A percentile compares a stretch with the other conserved stretches of the same genome.
Evolutionary conservation across 495 filamentous ascomycete genomes (phyloP).

Genomic region (Penicillium angulare): DNA sequence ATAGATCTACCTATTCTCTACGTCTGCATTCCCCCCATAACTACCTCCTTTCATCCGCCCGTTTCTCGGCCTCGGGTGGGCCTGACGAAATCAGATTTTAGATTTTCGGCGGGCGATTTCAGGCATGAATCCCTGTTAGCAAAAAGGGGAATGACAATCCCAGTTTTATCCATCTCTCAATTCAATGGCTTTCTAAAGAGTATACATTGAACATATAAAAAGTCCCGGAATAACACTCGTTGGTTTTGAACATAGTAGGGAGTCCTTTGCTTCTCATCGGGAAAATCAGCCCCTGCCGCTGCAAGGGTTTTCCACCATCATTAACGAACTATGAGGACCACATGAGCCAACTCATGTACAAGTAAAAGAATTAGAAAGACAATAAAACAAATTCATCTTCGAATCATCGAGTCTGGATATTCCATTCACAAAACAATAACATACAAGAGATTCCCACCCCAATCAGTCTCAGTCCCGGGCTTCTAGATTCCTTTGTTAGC

Average conservation of each 20-base stretch:
- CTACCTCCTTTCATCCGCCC: too few relatives aligned
- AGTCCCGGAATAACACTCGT: too few relatives aligned
- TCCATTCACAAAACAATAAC: not conserved
- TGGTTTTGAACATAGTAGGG: not conserved
- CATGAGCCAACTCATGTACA: not conserved
- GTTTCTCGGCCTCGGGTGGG: not conserved
- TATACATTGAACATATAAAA: too few relatives aligned
- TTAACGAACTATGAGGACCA: not conserved
- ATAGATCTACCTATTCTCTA: too few relatives aligned
- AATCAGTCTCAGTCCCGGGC: not conserved
- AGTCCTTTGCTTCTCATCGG: not conserved
- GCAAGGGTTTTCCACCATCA: not conserved
- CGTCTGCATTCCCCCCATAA: too few relatives aligned
- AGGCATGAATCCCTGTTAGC: too few relatives aligned
- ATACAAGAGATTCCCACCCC: not conserved
- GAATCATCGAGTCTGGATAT: too few relatives aligned
- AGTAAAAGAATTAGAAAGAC: too few relatives aligned
- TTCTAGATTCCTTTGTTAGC: not conserved
- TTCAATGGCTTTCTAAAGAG: not conserved
- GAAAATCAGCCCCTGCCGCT: not conserved
- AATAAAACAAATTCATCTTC: too few relatives aligned
- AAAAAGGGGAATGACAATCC: too few relatives aligned
- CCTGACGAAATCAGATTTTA: not conserved
- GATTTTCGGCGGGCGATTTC: too few relatives aligned
- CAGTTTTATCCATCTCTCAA: too few relatives aligned